A percentile compares a stretch with the other conserved stretches of the same genome.
phyloP scores from a whole-genome alignment of 2,329 filamentous ascomycete genomes.

The Emergomyces orientalis region DNA sequence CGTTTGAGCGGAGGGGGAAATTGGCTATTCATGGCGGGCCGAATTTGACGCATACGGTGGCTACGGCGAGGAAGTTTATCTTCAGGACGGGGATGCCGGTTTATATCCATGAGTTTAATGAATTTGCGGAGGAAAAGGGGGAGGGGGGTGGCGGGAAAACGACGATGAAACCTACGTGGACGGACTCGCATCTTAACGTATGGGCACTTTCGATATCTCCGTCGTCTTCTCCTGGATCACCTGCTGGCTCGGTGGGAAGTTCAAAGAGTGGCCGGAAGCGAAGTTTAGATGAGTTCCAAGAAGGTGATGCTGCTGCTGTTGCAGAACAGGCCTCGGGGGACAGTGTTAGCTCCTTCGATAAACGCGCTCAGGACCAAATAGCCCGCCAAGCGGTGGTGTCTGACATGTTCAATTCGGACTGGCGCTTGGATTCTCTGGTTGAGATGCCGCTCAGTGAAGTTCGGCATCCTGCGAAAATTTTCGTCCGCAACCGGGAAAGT shows the following conservation, averaged over 20 bases:
- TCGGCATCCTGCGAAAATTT: conserved; percentile 59
- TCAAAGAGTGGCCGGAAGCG: conserved; percentile 36
- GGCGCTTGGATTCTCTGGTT: conserved; percentile 61
- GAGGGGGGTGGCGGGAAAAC: conserved; percentile 15
- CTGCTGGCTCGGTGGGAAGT: conserved; percentile 17
- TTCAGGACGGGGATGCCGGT: conserved; percentile 75
- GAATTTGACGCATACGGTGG: conserved; percentile 67
- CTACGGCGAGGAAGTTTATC: conserved; percentile 74
- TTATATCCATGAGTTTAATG: conserved; percentile 56
- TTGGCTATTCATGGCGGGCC: conserved; percentile 67
- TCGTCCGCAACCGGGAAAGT: conserved; percentile 52
- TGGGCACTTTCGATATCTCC: conserved; percentile 64
- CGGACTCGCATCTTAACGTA: conserved; percentile 67
- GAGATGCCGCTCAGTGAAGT: conserved; percentile 59
- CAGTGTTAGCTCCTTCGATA: conserved; percentile 10
- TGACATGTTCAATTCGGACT: conserved; percentile 70
- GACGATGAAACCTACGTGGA: conserved; percentile 55
- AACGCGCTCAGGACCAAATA: conserved; percentile 36
- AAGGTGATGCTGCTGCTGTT: conserved; percentile 13
- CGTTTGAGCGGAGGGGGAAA: conserved; percentile 20
- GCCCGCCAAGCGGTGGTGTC: conserved; percentile 55
- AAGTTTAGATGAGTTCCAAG: conserved; percentile 42
- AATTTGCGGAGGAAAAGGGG: conserved; percentile 16
- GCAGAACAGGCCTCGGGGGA: conserved; percentile 6
- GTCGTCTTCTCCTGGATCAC: conserved; percentile 17